Percentiles rank a stretch among this genome's conserved stretches.
Conservation (phyloP, 169 alveolate genomes). For the Plasmodium billcollinsi region DNA sequence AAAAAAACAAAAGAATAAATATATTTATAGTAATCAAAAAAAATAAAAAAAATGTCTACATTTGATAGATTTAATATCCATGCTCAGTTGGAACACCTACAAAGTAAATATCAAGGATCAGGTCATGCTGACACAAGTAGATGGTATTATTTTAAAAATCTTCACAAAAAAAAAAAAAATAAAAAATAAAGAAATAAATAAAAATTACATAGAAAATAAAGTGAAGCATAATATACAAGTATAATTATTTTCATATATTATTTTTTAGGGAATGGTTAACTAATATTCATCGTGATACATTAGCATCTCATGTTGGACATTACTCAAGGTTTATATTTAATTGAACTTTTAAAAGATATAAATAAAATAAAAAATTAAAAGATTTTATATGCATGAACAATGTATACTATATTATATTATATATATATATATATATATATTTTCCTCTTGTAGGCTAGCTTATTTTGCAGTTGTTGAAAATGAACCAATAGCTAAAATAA, state of each 20-base stretch:
- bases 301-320: constrained; percentile 94
- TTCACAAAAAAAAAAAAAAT: neutral
- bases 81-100: constrained; percentile 95
- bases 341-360: neutral
- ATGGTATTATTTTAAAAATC: constrained; percentile 85
- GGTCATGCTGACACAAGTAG: constrained; percentile 94
- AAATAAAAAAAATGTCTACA: constrained; percentile 83
- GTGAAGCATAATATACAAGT: neutral
- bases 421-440: neutral
- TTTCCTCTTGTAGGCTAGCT: constrained; percentile 83
- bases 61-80: constrained; percentile 92
- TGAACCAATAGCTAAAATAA: constrained; percentile 89
- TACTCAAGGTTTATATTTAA: constrained; percentile 84
- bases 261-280: constrained; percentile 93
- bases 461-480: constrained; percentile 93
- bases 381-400: too few relatives aligned
- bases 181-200: neutral
- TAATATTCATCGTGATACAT: constrained; percentile 94
- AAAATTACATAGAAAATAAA: neutral
- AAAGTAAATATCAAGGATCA: constrained; percentile 96
- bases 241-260: neutral
- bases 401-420: neutral
- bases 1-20: constrained; percentile 4
- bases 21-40: constrained; percentile 3
- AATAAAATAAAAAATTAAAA: neutral